A percentile compares a stretch with the other conserved stretches of the same genome.
Evolutionary conservation across 2,329 filamentous ascomycete species (phyloP).

Genomic region (Ciborinia camelliae): DNA sequence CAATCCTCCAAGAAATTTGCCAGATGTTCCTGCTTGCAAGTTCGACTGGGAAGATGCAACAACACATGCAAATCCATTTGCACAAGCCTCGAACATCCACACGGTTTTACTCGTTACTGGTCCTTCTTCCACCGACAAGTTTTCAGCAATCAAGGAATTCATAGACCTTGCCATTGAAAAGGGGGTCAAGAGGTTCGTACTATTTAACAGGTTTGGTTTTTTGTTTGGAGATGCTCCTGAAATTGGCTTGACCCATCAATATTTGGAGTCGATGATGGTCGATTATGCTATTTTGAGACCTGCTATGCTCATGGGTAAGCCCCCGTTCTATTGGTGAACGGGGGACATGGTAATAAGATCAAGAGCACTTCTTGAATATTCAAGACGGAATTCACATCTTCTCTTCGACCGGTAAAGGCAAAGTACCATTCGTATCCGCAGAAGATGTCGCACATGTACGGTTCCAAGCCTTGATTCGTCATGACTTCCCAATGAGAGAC

Average conservation of each 20-base stretch:
- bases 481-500: conserved; percentile 41
- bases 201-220: not conserved
- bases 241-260: conserved; percentile 37
- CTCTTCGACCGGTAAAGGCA: conserved; percentile 44
- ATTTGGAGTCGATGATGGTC: conserved; percentile 40
- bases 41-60: not conserved
- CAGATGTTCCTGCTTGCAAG: not conserved
- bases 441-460: conserved; percentile 47
- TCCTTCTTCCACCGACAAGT: not conserved
- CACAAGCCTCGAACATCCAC: not conserved
- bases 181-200: conserved; percentile 8
- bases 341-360: conserved; percentile 10
- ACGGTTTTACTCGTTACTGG: not conserved
- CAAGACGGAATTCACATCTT: conserved; percentile 39
- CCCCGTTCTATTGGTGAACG: not conserved
- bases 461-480: conserved; percentile 40
- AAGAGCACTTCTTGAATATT: conserved; percentile 25
- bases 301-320: conserved; percentile 47
- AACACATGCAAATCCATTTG: not conserved
- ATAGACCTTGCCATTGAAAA: not conserved
- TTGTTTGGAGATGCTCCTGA: not conserved
- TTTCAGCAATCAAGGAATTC: not conserved
- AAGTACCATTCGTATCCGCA: conserved; percentile 46
- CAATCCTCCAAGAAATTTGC: not conserved
- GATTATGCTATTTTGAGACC: conserved; percentile 45